phyloP scores from a whole-genome alignment of 495 filamentous ascomycete species.

The Diplogelasinospora grovesii region DNA sequence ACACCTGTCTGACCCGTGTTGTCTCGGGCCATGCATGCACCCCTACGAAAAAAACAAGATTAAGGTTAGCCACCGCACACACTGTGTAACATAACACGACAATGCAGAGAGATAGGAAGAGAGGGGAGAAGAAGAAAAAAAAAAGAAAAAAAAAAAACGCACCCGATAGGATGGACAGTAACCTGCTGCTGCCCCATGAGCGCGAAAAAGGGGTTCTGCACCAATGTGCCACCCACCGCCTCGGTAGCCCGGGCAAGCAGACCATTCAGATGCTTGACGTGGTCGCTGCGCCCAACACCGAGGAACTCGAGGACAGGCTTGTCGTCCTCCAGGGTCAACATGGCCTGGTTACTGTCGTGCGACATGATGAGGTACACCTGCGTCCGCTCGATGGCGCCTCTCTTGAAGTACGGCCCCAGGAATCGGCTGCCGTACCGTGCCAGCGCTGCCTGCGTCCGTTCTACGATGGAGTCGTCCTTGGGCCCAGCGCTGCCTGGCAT shows the following conservation, averaged over 20 bases:
- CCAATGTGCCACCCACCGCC: conserved; percentile 51
- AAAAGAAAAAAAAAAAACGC: background rate
- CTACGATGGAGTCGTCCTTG: conserved; percentile 27
- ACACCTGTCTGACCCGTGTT: conserved; percentile 52
- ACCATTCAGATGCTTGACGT: conserved; percentile 48
- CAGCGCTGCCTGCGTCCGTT: conserved; percentile 38
- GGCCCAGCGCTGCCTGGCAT: conserved; percentile 47
- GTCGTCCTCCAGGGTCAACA: conserved; percentile 52
- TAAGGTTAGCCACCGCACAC: conserved; percentile 12
- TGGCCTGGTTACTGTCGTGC: conserved; percentile 61
- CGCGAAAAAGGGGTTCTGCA: conserved; percentile 50
- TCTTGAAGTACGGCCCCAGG: conserved; percentile 49
- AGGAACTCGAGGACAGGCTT: conserved; percentile 53
- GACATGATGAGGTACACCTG: conserved; percentile 67
- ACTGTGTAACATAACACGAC: conserved; percentile 9
- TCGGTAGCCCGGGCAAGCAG: conserved; percentile 46
- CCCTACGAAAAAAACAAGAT: conserved; percentile 27
- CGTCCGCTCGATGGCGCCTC: conserved; percentile 51
- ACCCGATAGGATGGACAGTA: conserved; percentile 64
- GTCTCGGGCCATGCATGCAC: conserved; percentile 56
- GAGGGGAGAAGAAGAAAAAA: conserved; percentile 7
- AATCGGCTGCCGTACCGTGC: conserved; percentile 45
- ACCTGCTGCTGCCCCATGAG: conserved; percentile 49
- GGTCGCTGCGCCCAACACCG: conserved; percentile 47
- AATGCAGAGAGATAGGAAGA: background rate